Evolutionary conservation across 352 stramenopile species (phyloP), one percentile per base, ranked within the genome.

Genomic region (Globisporangium rhizosaccharum): DNA sequence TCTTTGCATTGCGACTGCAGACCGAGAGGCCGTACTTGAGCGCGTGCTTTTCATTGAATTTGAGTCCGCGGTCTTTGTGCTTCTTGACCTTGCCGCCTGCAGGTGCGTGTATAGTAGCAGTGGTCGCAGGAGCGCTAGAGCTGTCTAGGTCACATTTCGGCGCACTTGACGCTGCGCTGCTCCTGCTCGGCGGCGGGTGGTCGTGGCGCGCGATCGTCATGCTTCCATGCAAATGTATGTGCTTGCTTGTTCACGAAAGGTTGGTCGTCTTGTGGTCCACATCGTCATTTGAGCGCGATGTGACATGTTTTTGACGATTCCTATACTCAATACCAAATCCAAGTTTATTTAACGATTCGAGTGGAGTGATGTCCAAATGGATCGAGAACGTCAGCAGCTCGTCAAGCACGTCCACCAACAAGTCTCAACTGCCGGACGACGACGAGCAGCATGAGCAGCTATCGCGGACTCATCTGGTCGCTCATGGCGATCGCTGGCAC

Each of bases 1-100:
- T 71, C 56, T 74, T 76, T 58, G 64, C 66, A 60, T 82, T 81
- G 62, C 79, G 75, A 42, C 62, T 80, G 73, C 73, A 85, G 51
- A 89, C 78, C 26, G 71, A 79, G 54, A 89, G 66, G 1, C 79
- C 79, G 57, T 86, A 89, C 71, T 87, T 86, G 57, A 82, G 67
- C 61, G 75, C 66, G 68, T 89, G 77, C 63, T 79, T 85, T 50
- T 85, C 79, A 50, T 84, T 88, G 65, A 87, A 88, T 63, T 72
- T 74, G 42, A 75, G 67, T 25, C 76, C 76, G 54, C 79, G 76
- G 67, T 88, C 71, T 64, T 84, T 84, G 67, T 69, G 62, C 55
- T 84, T 82, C 63, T 76, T 76, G 66, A 54, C 61, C 53, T 67
- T 75, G 23, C 23, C 23, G 23, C 23, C 23, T 23, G 23, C 23